Conservation (phyloP, 768 basidiomycete genomes). For the Naematelia encephala region DNA sequence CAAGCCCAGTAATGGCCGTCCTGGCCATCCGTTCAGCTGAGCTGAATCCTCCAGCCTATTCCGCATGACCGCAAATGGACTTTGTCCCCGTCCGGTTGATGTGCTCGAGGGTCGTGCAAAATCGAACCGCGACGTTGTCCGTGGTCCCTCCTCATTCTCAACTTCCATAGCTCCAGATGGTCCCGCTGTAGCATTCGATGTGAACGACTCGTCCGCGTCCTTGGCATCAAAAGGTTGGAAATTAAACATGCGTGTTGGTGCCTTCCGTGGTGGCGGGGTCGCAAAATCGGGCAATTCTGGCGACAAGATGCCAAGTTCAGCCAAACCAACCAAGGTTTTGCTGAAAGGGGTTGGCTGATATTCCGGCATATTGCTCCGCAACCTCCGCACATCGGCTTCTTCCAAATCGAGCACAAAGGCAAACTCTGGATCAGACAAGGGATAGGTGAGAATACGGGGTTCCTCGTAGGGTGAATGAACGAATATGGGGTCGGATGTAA, state of each 20-base stretch:
- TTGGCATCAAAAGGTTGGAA: constrained; percentile 38
- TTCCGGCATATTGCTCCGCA: constrained; percentile 13
- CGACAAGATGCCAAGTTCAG: constrained; percentile 36
- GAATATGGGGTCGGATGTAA: constrained; percentile 34
- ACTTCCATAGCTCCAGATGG: constrained; percentile 1
- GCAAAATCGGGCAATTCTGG: constrained; percentile 27
- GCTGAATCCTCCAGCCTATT: constrained; percentile 4
- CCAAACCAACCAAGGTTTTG: constrained; percentile 35
- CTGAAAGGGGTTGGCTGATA: constrained; percentile 35
- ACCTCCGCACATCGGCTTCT: constrained; percentile 13
- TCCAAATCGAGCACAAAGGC: constrained; percentile 29
- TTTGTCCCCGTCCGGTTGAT: constrained; percentile 23
- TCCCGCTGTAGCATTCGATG: constrained; percentile 9
- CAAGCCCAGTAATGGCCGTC: neutral
- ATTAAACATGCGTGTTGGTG: constrained; percentile 10
- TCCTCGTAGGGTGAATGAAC: constrained; percentile 42
- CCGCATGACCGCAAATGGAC: constrained; percentile 26
- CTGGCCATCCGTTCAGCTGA: constrained; percentile 8
- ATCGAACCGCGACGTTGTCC: constrained; percentile 41
- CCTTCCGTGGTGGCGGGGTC: constrained; percentile 5
- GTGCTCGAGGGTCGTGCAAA: constrained; percentile 31
- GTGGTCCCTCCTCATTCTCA: constrained; percentile 13
- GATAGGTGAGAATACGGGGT: constrained; percentile 33
- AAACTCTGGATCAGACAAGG: constrained; percentile 36
- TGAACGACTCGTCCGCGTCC: neutral